phyloP scores from a whole-genome alignment of 1,139 yeast species.

The Saccharomyces hybrid region DNA sequence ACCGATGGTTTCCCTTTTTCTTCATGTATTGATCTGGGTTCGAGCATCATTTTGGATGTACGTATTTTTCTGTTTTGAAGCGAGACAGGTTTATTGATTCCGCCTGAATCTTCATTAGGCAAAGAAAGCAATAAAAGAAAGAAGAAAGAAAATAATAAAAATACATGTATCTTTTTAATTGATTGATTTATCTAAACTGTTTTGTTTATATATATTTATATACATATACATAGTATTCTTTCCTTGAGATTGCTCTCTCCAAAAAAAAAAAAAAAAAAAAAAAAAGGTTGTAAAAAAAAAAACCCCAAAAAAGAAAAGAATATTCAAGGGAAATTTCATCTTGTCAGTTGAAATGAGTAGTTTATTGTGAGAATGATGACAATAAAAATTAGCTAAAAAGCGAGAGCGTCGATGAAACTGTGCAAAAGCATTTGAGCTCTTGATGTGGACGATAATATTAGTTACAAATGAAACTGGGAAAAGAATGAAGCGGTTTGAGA shows the following conservation, averaged over 20 bases:
- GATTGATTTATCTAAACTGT: neutral
- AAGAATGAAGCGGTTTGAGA: neutral
- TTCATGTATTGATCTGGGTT: neutral
- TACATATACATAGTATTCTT: neutral
- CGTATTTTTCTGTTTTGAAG: neutral
- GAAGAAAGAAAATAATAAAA: neutral
- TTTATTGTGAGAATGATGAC: neutral
- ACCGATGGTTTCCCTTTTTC: neutral
- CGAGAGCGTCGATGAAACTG: neutral
- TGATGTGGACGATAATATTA: neutral
- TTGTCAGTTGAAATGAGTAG: slow-evolving; percentile 1
- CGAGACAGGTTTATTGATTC: neutral
- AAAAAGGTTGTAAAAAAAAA: neutral
- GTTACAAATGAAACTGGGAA: neutral
- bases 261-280: neutral
- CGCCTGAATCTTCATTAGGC: neutral
- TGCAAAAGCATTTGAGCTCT: neutral
- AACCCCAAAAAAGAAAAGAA: slow-evolving; percentile 1
- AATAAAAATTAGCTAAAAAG: neutral
- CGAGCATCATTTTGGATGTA: neutral
- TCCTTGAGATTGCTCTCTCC: neutral
- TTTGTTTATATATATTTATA: neutral
- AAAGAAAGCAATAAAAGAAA: neutral
- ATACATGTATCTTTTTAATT: neutral
- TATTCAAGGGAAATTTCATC: neutral